Evolutionary conservation across 2,329 filamentous ascomycete genomes (phyloP).

Genomic region (Cladosporium sp.): DNA sequence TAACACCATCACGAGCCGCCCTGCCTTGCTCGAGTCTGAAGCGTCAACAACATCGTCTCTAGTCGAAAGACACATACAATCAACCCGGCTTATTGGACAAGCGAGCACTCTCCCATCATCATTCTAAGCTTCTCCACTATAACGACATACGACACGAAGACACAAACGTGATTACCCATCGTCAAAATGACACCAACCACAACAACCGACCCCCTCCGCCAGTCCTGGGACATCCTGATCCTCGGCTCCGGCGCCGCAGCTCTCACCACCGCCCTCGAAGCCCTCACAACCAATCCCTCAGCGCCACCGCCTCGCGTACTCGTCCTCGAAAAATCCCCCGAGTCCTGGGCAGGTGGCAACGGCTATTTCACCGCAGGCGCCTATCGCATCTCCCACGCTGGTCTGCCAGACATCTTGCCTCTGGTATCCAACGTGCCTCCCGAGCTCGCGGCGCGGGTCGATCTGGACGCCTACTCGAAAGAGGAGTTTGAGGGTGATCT

Average conservation of each 20-base stretch:
- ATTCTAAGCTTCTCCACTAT: too few species aligned
- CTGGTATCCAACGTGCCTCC: constrained; percentile 57
- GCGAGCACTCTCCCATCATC: background rate
- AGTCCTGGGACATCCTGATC: constrained; percentile 45
- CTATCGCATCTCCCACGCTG: constrained; percentile 54
- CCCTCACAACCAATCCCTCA: constrained; percentile 32
- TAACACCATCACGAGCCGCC: too few species aligned
- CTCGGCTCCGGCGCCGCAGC: constrained; percentile 63
- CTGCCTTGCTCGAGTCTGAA: too few species aligned
- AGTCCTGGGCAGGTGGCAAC: constrained; percentile 60
- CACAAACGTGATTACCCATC: background rate
- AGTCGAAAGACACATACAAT: background rate
- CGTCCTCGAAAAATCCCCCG: constrained; percentile 58
- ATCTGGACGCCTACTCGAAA: constrained; percentile 54
- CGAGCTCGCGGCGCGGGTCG: constrained; percentile 48
- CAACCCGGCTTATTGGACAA: background rate
- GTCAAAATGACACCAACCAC: background rate
- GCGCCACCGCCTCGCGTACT: constrained; percentile 37
- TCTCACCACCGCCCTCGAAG: constrained; percentile 56
- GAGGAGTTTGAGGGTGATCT: constrained; percentile 55
- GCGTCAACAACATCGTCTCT: too few species aligned
- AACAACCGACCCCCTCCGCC: constrained; percentile 1
- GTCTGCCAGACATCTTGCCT: constrained; percentile 55
- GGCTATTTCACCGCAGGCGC: constrained; percentile 63
- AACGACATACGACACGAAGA: too few species aligned